These are phyloP conservation scores for Viola pubescens DNA, from an alignment of 441 rosid genomes.

Conservation along the genomic window DNA sequence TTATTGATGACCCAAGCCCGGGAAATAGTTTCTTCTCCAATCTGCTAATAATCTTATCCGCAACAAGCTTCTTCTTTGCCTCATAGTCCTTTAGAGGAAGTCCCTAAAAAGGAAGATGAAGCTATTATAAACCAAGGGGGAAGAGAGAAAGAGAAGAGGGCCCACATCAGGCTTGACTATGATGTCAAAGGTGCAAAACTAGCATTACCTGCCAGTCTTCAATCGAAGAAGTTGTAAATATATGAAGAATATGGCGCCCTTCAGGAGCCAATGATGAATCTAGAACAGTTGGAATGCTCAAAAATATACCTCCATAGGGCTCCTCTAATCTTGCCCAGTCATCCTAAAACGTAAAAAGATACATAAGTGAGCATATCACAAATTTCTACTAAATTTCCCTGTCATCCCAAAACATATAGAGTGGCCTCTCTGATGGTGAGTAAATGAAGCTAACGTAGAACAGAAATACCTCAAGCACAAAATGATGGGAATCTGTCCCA, in stretches of 20 bases:
- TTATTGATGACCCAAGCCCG: conserved; percentile 67
- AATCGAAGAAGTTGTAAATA: conserved; percentile 78
- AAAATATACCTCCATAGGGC: conserved; percentile 87
- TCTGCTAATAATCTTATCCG: conserved; percentile 62
- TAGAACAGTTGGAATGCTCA: conserved; percentile 95
- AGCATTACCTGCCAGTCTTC: conserved; percentile 81
- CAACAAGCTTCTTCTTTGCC: conserved; percentile 63
- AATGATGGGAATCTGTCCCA: conserved; percentile 92
- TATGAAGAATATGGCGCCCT: conserved; percentile 79
- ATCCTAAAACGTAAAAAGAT: conserved; percentile 34
- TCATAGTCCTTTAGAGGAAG: conserved; percentile 67
- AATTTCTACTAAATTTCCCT: background rate
- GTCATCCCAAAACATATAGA: background rate
- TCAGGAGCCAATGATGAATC: conserved; percentile 82
- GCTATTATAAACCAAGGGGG: background rate
- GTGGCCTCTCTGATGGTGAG: background rate
- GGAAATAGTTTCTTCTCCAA: conserved; percentile 82
- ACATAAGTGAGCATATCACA: conserved; percentile 9
- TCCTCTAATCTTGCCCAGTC: conserved; percentile 65
- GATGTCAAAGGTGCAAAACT: conserved; percentile 4
- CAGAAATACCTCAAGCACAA: conserved; percentile 71
- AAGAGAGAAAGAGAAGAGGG: background rate
- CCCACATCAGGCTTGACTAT: background rate
- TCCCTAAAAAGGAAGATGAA: conserved; percentile 40
- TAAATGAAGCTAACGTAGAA: conserved; percentile 8